Conservation (phyloP, 805 yeast genomes). For the Pichia rugopelliculosa region DNA sequence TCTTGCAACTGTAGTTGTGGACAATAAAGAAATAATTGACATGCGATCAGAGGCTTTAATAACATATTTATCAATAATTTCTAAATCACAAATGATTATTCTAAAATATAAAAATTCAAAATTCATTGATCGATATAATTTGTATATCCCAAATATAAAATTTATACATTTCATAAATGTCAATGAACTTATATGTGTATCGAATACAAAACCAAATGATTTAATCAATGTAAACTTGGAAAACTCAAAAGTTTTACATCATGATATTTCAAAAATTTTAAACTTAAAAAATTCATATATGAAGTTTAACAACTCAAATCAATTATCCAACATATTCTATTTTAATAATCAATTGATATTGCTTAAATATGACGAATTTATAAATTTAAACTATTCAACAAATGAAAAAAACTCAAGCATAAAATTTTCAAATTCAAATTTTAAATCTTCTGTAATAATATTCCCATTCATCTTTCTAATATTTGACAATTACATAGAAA, state of each 20-base stretch:
- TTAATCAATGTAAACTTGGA: slow-evolving; percentile 7
- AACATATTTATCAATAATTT: slow-evolving; percentile 2
- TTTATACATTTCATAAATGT: not conserved
- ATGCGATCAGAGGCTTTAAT: not conserved
- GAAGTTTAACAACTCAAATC: not conserved
- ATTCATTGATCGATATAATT: slow-evolving; percentile 8
- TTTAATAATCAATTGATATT: slow-evolving; percentile 21
- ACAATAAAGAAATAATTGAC: not conserved
- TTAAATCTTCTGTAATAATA: slow-evolving; percentile 24
- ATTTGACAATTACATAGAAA: slow-evolving; percentile 27
- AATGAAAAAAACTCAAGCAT: slow-evolving; percentile 13
- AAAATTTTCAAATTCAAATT: slow-evolving; percentile 14
- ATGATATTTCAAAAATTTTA: not conserved
- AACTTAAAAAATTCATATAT: slow-evolving; percentile 1
- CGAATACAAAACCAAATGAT: slow-evolving; percentile 7
- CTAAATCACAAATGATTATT: slow-evolving; percentile 7
- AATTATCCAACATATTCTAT: not conserved
- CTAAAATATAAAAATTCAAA: slow-evolving; percentile 8
- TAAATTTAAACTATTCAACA: slow-evolving; percentile 16
- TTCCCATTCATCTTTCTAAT: slow-evolving; percentile 35
- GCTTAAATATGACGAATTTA: slow-evolving; percentile 20
- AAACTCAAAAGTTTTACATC: slow-evolving; percentile 2
- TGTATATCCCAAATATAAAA: slow-evolving; percentile 7
- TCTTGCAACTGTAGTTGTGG: slow-evolving; percentile 22
- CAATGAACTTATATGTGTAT: slow-evolving; percentile 4